These are phyloP conservation scores for Dorcoceras hygrometricum DNA, from an alignment of 257 asterid genomes.

Conservation along the genomic window DNA sequence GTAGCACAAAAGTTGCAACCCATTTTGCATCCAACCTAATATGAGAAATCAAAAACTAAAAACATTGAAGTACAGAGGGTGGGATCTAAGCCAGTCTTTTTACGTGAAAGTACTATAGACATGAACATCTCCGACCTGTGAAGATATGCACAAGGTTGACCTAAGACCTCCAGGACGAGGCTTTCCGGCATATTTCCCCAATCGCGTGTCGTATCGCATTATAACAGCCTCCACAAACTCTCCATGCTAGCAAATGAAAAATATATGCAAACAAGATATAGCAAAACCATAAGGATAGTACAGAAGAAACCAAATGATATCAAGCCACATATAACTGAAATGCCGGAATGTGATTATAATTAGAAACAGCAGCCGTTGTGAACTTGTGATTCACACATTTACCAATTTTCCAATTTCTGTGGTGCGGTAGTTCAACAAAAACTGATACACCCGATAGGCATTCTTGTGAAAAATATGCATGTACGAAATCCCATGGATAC, in stretches of 20 bases:
- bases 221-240: conserved; percentile 90
- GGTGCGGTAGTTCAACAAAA: too few species aligned
- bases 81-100: neutral
- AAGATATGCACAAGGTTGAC: conserved; percentile 91
- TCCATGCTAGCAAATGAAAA: conserved; percentile 59
- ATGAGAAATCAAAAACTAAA: neutral
- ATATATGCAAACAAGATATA: conserved; percentile 11
- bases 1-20: conserved; percentile 97
- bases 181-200: conserved; percentile 78
- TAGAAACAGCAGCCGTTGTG: neutral
- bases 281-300: neutral
- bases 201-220: conserved; percentile 84
- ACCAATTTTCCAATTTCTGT: too few species aligned
- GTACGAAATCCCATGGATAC: too few species aligned
- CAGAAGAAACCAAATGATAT: neutral
- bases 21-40: conserved; percentile 99
- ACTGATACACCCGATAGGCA: too few species aligned
- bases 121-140: conserved; percentile 58
- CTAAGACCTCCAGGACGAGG: conserved; percentile 95
- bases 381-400: too few species aligned
- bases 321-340: neutral
- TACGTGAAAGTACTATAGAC: too few species aligned
- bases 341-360: neutral
- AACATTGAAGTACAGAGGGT: neutral
- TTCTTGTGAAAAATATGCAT: too few species aligned